A percentile compares a stretch with the other conserved stretches of the same genome.
Evolutionary conservation across 176 grass and related monocot genomes (phyloP).

Genomic region (Cocos nucifera): DNA sequence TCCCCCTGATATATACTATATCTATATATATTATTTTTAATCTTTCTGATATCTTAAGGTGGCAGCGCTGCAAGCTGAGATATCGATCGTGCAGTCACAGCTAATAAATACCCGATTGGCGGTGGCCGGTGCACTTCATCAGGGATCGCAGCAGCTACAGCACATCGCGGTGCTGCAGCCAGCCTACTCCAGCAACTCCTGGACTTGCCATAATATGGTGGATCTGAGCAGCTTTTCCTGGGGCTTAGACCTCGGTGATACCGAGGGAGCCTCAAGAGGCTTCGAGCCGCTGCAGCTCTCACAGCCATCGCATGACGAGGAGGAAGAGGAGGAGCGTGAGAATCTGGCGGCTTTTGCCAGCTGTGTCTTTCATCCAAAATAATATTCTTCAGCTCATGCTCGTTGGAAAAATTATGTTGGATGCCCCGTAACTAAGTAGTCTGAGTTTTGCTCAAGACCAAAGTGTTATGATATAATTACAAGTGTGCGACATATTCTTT

Average conservation of each 20-base stretch:
- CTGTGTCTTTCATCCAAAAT: background rate
- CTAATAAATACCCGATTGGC: slow-evolving; percentile 4
- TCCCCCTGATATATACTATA: no score
- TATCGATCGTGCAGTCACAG: slow-evolving; percentile 13
- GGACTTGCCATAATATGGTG: background rate
- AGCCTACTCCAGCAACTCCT: slow-evolving; percentile 10
- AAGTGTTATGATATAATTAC: no score
- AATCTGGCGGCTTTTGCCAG: background rate
- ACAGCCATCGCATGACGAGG: background rate
- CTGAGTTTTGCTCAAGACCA: no score
- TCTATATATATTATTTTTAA: background rate
- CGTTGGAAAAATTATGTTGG: no score
- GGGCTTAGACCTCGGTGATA: slow-evolving; percentile 2
- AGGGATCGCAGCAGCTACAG: background rate
- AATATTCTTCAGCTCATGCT: background rate
- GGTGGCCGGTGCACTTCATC: background rate
- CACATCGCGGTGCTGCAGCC: background rate
- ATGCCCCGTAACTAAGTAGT: no score
- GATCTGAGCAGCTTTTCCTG: background rate
- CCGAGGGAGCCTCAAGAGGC: background rate
- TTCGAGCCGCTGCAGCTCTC: background rate
- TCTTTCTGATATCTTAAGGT: background rate
- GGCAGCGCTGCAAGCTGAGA: slow-evolving; percentile 6
- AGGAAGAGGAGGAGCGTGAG: background rate
- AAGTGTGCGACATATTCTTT: no score